A percentile compares a stretch with the other conserved stretches of the same genome.
These are phyloP conservation scores for Podospora sp. DNA, from an alignment of 495 filamentous ascomycete genomes.

Conservation along the genomic window DNA sequence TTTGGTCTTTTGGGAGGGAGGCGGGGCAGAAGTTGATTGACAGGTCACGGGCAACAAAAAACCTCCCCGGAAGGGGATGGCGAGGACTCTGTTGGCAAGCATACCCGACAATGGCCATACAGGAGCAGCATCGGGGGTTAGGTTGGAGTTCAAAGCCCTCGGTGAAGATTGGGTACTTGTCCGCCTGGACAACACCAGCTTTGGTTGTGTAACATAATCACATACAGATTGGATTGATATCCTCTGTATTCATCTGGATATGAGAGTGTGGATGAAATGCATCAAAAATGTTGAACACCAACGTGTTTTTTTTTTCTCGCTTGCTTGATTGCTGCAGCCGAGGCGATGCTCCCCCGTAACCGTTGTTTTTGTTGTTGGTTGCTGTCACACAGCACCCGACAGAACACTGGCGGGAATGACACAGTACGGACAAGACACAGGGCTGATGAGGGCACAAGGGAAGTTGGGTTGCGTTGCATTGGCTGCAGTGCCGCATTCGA, in stretches of 20 bases:
- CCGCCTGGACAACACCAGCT: not conserved
- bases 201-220: slow-evolving; percentile 14
- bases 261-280: not conserved
- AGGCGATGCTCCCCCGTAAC: not conserved
- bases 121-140: not conserved
- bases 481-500: not conserved
- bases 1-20: not conserved
- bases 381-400: not conserved
- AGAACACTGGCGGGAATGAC: not conserved
- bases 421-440: not conserved
- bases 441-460: slow-evolving; percentile 2
- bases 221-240: not conserved
- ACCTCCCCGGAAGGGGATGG: not conserved
- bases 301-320: not conserved
- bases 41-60: not conserved
- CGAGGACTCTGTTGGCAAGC: not conserved
- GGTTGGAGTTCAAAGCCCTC: not conserved
- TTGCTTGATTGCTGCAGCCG: not conserved
- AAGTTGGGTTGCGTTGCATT: not conserved
- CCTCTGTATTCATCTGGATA: not conserved
- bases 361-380: not conserved
- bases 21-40: not conserved
- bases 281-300: not conserved
- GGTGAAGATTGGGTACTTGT: not conserved
- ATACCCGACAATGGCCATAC: slow-evolving; percentile 6